phyloP scores from a whole-genome alignment of 2,329 filamentous ascomycete species.

The Hypoxylon sp. region DNA sequence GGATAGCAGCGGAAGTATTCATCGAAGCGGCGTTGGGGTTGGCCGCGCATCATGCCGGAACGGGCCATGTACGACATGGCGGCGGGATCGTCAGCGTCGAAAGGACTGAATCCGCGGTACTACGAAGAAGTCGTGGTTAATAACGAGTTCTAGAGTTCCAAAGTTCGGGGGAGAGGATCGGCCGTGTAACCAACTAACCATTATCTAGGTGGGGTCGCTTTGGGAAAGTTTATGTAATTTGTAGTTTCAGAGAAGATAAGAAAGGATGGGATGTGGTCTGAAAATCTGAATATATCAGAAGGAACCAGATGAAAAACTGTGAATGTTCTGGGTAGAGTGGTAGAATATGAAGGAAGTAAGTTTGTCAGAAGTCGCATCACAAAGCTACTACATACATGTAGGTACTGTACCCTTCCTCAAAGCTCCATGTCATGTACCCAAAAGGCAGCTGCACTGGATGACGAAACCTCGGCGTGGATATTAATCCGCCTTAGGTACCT shows the following conservation, averaged over 20 bases:
- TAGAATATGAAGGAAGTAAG: constrained; percentile 1
- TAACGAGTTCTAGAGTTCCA: constrained; percentile 9
- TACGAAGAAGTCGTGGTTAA: constrained; percentile 26
- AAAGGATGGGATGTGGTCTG: not conserved
- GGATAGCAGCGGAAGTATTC: constrained; percentile 99
- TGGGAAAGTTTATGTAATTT: constrained; percentile 12
- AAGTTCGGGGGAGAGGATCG: constrained; percentile 8
- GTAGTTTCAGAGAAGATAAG: not conserved
- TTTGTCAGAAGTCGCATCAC: constrained; percentile 11
- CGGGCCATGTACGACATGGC: constrained; percentile 66
- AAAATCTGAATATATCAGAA: not conserved
- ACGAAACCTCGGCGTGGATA: constrained; percentile 40
- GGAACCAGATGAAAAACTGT: not conserved
- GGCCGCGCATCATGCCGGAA: constrained; percentile 60
- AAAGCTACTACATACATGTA: no score
- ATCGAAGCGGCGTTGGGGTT: constrained; percentile 84
- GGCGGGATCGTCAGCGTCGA: constrained; percentile 64
- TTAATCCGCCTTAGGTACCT: constrained; percentile 36
- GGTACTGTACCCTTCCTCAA: constrained; percentile 33
- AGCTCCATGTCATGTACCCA: constrained; percentile 26
- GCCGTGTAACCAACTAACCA: constrained; percentile 41
- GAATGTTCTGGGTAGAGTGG: not conserved
- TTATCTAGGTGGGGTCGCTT: constrained; percentile 31
- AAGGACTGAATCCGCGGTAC: constrained; percentile 57
- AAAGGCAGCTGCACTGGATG: constrained; percentile 43